Base-by-base conservation (phyloP, 495 filamentous ascomycete genomes). In the Wilcoxina mikolae region DNA sequence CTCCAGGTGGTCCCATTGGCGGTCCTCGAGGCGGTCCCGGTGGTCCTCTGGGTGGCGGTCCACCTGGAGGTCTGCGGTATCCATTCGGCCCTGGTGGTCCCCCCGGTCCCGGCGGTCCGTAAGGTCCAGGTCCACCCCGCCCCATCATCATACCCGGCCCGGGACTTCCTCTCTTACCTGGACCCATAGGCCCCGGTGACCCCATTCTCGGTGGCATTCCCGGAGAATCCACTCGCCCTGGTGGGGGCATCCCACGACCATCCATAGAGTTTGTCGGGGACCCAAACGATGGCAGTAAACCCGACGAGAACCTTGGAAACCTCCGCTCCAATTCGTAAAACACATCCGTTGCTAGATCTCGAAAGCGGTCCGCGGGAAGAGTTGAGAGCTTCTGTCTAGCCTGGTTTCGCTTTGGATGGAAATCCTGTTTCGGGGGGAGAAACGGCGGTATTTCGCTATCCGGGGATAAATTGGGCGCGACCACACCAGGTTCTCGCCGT, bases 371-470 rank as follows among this genome's bases (percentile, higher is more conserved):
- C 23, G 83, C 77, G 23, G 86, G 84, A 5, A 96, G 77, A 0
- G 87, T 91, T 1, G 86, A 85, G 12, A 98, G 80, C 68, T 91
- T 95, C 70, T 94, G 85, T 46, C 91, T 78, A 4, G 91, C 91
- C 67, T 95, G 88, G 65, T 98, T 98, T 45, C 91, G 82, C 70
- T 96, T 96, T 20, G 87, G 86, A 70, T 98, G 93, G 70, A 95
- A 96, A 53, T 82, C 82, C 18, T 79, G 72, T 65, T 88, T 87
- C 4, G 91, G 85, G 18, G 85, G 72, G 9, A 98, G 74, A 65
- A 78, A 90, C 18, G 78, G 73, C 11, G 86, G 86, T 17, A 56
- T 61, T 20, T 75, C 73, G 17, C 62, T 64, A 25, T 54, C 58
- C 15, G 58, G 64, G 20, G 27, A 55, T 18, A 58, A 35, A 2